Conservation (phyloP, 2,329 filamentous ascomycete species). For the Aureobasidium vineae region DNA sequence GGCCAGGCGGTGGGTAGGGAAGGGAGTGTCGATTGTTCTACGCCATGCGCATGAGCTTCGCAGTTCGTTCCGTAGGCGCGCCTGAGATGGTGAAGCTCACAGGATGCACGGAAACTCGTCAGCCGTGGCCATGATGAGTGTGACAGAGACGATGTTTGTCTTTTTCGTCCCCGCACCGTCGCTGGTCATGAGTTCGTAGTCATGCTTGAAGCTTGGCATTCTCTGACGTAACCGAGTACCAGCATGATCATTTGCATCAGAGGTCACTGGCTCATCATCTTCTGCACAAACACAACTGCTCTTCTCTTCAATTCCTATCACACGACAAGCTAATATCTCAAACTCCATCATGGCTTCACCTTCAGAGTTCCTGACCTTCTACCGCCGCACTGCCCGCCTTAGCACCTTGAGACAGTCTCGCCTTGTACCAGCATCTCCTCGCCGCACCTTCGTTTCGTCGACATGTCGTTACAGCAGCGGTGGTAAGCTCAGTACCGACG, state of each 20-base stretch:
- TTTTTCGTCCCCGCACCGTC: not conserved
- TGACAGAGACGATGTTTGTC: not conserved
- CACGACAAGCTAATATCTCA: not conserved
- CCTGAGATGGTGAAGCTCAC: constrained; percentile 33
- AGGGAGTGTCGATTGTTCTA: constrained; percentile 73
- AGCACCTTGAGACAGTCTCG: constrained; percentile 25
- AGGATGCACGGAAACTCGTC: constrained; percentile 43
- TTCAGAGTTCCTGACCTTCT: constrained; percentile 43
- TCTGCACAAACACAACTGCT: constrained; percentile 7
- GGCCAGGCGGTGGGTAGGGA: constrained; percentile 77
- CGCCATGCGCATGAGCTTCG: constrained; percentile 8
- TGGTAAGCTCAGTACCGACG: constrained; percentile 23
- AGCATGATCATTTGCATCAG: not conserved
- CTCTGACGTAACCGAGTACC: not conserved
- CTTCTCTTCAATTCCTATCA: not conserved
- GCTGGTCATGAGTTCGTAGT: not conserved
- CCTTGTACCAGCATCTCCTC: constrained; percentile 11
- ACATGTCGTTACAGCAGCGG: constrained; percentile 20
- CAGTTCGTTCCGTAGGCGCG: not conserved
- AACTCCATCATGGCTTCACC: constrained; percentile 35
- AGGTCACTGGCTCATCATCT: not conserved
- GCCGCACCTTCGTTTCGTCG: constrained; percentile 24
- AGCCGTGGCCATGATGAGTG: constrained; percentile 2
- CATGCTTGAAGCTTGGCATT: constrained; percentile 2
- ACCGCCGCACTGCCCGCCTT: constrained; percentile 35